Evolutionary conservation across 2,329 filamentous ascomycete species (phyloP), one percentile per base, ranked within the genome.

Genomic region (Colletotrichum tanaceti): DNA sequence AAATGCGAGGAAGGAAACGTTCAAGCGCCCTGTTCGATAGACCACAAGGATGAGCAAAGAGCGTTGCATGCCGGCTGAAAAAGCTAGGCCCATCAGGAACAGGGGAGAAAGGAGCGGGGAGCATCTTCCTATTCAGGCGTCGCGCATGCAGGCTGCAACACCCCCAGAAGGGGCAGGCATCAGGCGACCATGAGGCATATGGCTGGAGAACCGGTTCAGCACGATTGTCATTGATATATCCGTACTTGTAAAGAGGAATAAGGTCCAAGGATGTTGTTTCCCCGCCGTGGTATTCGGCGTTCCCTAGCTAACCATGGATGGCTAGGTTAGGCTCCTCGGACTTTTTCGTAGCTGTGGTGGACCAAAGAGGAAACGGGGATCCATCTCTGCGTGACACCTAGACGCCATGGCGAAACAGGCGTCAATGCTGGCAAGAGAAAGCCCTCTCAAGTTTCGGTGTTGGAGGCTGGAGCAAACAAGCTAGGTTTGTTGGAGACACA

Each of bases 381-480:
- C 32, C 32, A 35, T 35, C 32, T 10, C 32, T 32, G 49, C 24
- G 50, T 14, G 28, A 38, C 18, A 13, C 35, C 13, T 10, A 28
- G 11, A 16, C 2, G 16, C 6, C 16, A 28, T n/a, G 49, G 49
- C 57, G 46, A 47, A 63, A 67, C 62, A 44, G 39, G 44, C 55
- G 61, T 65, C 41, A 13, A 14, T 20, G 18, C 28, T 38, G 3
- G 32, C 28, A 41, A 14, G 32, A 14, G n/a, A 38, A 38, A 18
- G n/a, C 4, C 52, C 47, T 67, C 20, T 35, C 32, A 35, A 35
- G 32, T 10, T 35, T 7, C 22, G 63, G 50, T 63, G 44, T 28
- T 50, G 58, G 22, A 41, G 46, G 44, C 32, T 50, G 58, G 22
- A 41, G 46, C 63, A 54, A 63, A 68, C 64, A 63, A 63, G 53